A percentile compares a stretch with the other conserved stretches of the same genome.
Conservation (phyloP, 306 rosid genomes). For the Potentilla sterilis region DNA sequence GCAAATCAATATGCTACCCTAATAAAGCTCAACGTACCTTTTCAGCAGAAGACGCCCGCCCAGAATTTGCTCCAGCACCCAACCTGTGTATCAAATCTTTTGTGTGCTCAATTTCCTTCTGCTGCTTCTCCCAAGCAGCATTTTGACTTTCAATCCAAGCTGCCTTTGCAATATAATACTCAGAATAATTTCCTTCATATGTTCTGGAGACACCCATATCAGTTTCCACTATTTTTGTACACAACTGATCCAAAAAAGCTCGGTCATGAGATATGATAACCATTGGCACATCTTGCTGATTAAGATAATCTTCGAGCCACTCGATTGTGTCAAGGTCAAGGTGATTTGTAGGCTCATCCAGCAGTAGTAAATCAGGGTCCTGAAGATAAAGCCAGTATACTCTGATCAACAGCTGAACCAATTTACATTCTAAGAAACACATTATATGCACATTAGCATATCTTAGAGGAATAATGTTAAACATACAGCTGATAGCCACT, state of each 20-base stretch:
- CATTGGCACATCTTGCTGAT: constrained; percentile 92
- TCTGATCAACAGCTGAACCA: constrained; percentile 7
- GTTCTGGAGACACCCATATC: constrained; percentile 93
- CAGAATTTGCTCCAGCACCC: constrained; percentile 96
- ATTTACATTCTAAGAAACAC: constrained; percentile 2
- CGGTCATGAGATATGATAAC: constrained; percentile 96
- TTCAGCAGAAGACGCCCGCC: constrained; percentile 94
- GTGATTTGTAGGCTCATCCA: constrained; percentile 96
- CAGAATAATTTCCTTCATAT: constrained; percentile 82
- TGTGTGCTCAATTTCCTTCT: constrained; percentile 89
- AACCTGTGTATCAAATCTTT: constrained; percentile 75
- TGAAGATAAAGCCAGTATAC: constrained; percentile 38
- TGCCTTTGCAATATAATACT: constrained; percentile 67
- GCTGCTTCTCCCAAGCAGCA: constrained; percentile 99
- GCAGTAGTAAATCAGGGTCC: constrained; percentile 90
- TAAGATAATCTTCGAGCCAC: constrained; percentile 95
- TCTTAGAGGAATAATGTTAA: neutral
- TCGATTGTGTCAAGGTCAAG: constrained; percentile 97
- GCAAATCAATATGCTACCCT: neutral
- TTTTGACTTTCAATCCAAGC: constrained; percentile 85
- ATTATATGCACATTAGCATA: neutral
- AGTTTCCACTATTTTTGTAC: constrained; percentile 98
- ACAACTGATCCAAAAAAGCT: constrained; percentile 96
- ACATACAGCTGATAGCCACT: neutral
- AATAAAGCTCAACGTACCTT: constrained; percentile 52